Base-by-base conservation (phyloP, 1,139 yeast genomes). In the Lodderomyces orthopsilosis region DNA sequence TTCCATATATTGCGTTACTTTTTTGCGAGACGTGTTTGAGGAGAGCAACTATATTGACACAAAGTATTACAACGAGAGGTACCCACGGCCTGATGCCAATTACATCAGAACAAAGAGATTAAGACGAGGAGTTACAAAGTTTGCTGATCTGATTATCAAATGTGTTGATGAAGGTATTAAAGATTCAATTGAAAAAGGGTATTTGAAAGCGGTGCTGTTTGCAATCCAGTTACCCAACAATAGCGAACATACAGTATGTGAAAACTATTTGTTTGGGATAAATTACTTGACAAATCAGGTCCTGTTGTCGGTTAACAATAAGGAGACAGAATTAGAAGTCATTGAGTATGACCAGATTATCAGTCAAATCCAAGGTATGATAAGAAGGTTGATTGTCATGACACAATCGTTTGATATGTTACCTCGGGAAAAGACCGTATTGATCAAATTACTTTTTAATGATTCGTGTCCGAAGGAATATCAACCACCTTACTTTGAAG, bases 1-100 rank as follows among this genome's bases (percentile, higher is more conserved):
- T 66, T 70, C 79, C 0, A 62, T 77, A 48, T 78, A 81, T 1
- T 75, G 81, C 49, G 60, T 78, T n/a, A 70, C 79, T 1, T 77
- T 68, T 50, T 55, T 77, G 21, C 61, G 84, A 46, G 77, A 77
- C 2, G 54, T 78, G 15, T 78, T 79, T 46, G 74, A 72, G 6
- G 81, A 77, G 44, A 70, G 65, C 2, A 64, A 63, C 49, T 79
- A 76, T 51, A 59, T 60, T 17, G 79, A 76, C 49, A 68, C 66
- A 45, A 55, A 62, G 28, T 73, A 71, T 52, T 63, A 63, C 6
- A 58, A 58, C 19, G 61, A 63, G 41, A 38, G 60, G 56, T 22
- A 40, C 9, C 26, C 38, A 38, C 43, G 47, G 47, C 4, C 54
- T 4, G 44, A 43, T n/a, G 23, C 45, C 23, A 52, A 51, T n/a